Conservation (phyloP, 345 rosid genomes). For the Syzygium aqueum region DNA sequence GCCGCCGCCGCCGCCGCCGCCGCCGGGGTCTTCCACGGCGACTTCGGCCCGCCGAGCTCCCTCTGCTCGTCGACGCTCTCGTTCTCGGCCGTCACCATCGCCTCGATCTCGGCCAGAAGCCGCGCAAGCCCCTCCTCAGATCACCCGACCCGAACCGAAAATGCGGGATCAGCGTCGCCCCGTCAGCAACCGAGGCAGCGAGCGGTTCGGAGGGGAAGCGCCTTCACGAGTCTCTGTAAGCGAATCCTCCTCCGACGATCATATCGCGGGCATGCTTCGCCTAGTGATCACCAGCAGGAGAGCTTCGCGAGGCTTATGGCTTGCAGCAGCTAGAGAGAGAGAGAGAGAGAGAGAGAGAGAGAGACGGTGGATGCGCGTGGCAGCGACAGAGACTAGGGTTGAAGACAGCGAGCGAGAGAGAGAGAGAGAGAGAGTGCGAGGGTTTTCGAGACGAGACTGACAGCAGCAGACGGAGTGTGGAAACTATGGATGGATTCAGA, state of each 20-base stretch:
- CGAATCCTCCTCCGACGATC: neutral
- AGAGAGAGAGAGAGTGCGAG: neutral
- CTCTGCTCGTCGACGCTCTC: conserved; percentile 48
- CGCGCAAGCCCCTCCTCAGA: neutral
- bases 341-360: neutral
- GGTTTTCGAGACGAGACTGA: neutral
- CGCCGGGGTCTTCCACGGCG: conserved; percentile 65
- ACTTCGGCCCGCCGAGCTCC: conserved; percentile 35
- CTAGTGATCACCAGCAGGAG: neutral
- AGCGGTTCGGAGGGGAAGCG: neutral
- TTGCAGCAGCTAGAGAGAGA: neutral
- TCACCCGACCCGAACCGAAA: neutral
- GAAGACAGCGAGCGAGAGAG: neutral
- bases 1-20: conserved; percentile 8
- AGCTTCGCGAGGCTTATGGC: neutral
- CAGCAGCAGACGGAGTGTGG: neutral
- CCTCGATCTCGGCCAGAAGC: neutral
- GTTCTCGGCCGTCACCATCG: conserved; percentile 52
- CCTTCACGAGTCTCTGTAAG: neutral
- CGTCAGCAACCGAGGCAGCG: neutral
- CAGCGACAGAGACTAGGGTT: neutral
- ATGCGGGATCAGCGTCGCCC: neutral
- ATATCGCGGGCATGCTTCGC: neutral
- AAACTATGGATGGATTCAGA: neutral
- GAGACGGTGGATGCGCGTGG: neutral